These are phyloP conservation scores for Colletotrichum shisoi DNA, from an alignment of 2,329 filamentous ascomycete genomes.

Conservation along the genomic window DNA sequence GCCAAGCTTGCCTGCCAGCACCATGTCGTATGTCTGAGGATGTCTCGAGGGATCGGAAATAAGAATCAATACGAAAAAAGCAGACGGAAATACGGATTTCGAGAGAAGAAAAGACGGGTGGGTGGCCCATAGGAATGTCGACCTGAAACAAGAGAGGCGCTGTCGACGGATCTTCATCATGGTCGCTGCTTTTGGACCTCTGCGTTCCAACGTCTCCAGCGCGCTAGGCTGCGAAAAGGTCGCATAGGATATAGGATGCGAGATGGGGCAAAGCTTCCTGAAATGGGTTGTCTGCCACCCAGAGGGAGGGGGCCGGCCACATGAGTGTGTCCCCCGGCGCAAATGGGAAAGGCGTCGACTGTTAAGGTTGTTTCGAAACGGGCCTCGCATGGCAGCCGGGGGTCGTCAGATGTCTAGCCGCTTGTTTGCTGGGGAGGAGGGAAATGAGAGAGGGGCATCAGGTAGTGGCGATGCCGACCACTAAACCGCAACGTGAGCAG, in stretches of 20 bases:
- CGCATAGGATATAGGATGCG: neutral
- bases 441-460: slow-evolving; percentile 34
- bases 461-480: slow-evolving; percentile 27
- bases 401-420: slow-evolving; percentile 11
- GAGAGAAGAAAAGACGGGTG: slow-evolving; percentile 4
- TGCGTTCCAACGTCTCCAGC: slow-evolving; percentile 7
- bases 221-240: slow-evolving; percentile 25
- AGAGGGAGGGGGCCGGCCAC: neutral
- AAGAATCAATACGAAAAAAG: slow-evolving; percentile 4
- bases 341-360: slow-evolving; percentile 20
- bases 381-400: slow-evolving; percentile 29
- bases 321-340: slow-evolving; percentile 8
- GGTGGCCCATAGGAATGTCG: neutral
- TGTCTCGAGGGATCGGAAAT: slow-evolving; percentile 10
- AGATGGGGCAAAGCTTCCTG: slow-evolving; percentile 24
- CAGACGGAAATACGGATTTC: neutral
- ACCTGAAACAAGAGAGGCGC: slow-evolving; percentile 37
- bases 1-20: slow-evolving; percentile 10
- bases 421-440: slow-evolving; percentile 18
- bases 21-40: neutral
- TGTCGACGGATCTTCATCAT: slow-evolving; percentile 20
- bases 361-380: slow-evolving; percentile 39
- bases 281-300: slow-evolving; percentile 15
- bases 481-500: slow-evolving; percentile 22
- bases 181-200: slow-evolving; percentile 15